A percentile compares a stretch with the other conserved stretches of the same genome.
Evolutionary conservation across 768 basidiomycete genomes (phyloP).

Genomic region (Rhizopogon sp.): DNA sequence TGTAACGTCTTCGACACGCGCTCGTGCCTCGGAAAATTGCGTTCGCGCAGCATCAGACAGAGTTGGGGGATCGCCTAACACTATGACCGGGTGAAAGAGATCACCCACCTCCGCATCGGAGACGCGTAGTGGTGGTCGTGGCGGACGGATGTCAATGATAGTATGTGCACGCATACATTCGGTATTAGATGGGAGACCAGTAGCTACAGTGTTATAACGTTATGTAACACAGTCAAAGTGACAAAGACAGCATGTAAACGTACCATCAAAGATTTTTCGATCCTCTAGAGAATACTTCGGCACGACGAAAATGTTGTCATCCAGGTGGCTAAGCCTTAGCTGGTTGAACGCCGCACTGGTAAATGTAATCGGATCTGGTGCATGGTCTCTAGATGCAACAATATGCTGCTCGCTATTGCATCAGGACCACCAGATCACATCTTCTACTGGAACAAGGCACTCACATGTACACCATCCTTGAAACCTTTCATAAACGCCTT

Average conservation of each 20-base stretch:
- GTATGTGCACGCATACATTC: slow-evolving; percentile 37
- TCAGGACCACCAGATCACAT: not conserved
- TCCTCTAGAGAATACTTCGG: slow-evolving; percentile 48
- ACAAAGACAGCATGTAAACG: slow-evolving; percentile 2
- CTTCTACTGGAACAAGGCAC: slow-evolving; percentile 16
- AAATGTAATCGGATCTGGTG: slow-evolving; percentile 66
- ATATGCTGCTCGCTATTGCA: slow-evolving; percentile 52
- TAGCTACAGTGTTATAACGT: slow-evolving; percentile 14
- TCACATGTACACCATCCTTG: slow-evolving; percentile 53
- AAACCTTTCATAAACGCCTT: slow-evolving; percentile 69
- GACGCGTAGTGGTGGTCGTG: slow-evolving; percentile 34
- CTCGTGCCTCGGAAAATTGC: slow-evolving; percentile 37
- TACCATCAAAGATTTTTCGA: slow-evolving; percentile 32
- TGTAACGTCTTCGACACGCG: slow-evolving; percentile 19
- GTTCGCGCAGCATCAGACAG: slow-evolving; percentile 20
- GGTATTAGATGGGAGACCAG: slow-evolving; percentile 44
- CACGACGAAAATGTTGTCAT: slow-evolving; percentile 66
- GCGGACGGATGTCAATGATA: slow-evolving; percentile 43
- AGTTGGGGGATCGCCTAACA: slow-evolving; percentile 8
- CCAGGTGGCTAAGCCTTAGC: slow-evolving; percentile 66
- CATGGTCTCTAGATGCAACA: slow-evolving; percentile 59
- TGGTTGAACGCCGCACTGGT: slow-evolving; percentile 69
- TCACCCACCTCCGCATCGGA: slow-evolving; percentile 21
- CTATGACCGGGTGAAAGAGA: slow-evolving; percentile 24
- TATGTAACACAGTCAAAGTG: not conserved